phyloP scores from a whole-genome alignment of 2,329 filamentous ascomycete genomes.

The Botrytis sinoallii region DNA sequence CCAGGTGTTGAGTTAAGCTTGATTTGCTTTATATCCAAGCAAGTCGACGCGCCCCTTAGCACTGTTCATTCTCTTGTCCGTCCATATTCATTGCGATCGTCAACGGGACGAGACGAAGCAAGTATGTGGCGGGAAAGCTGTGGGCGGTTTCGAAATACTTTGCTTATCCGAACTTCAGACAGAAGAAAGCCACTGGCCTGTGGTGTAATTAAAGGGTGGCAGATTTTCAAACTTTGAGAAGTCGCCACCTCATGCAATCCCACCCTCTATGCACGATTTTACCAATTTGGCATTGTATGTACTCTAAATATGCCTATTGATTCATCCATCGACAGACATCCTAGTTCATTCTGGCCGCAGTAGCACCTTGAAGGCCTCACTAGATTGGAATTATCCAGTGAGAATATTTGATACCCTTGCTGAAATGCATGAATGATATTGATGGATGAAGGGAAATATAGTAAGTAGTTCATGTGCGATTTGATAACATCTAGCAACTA shows the following conservation, averaged over 20 bases:
- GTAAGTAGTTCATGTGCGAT: conserved; percentile 3
- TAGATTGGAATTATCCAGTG: not conserved
- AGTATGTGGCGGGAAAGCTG: not conserved
- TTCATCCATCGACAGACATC: conserved; percentile 7
- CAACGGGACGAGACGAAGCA: not conserved
- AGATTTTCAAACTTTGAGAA: conserved; percentile 14
- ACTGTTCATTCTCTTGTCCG: not conserved
- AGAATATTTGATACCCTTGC: not conserved
- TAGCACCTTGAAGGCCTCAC: not conserved
- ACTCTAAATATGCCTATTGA: not conserved
- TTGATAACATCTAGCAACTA: conserved; percentile 14
- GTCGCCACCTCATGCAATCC: conserved; percentile 14
- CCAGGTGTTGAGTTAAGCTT: conserved; percentile 3
- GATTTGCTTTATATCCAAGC: not conserved
- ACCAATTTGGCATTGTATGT: conserved; percentile 2
- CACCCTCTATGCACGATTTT: conserved; percentile 7
- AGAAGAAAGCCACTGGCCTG: conserved; percentile 1
- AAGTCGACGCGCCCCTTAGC: not conserved
- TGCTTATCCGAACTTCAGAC: not conserved
- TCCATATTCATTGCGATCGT: not conserved
- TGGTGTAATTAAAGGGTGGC: conserved; percentile 11
- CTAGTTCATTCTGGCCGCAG: not conserved
- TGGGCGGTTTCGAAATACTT: conserved; percentile 3
- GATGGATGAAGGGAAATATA: not conserved
- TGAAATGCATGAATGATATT: conserved; percentile 10